A percentile compares a stretch with the other conserved stretches of the same genome.
Evolutionary conservation across 2,329 filamentous ascomycete genomes (phyloP).

Genomic region (Diaporthe sp.): DNA sequence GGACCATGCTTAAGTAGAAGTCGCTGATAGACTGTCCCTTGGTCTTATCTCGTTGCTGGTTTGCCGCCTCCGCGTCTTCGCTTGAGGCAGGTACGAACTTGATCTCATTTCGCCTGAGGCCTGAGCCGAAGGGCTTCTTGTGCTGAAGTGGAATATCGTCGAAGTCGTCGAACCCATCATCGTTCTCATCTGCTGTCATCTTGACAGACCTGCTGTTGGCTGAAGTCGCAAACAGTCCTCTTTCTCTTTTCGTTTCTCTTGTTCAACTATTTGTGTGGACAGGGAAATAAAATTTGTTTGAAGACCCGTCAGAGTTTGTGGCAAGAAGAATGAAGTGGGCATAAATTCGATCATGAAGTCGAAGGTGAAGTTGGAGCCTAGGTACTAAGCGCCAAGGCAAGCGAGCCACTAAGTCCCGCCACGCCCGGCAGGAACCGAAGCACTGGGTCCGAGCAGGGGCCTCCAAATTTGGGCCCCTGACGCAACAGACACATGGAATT

Average conservation of each 20-base stretch:
- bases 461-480: slow-evolving; percentile 31
- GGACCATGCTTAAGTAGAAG: slow-evolving; percentile 75
- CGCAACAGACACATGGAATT: slow-evolving; percentile 26
- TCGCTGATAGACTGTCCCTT: slow-evolving; percentile 60
- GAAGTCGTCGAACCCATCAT: slow-evolving; percentile 48
- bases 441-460: not conserved
- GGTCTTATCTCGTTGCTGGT: slow-evolving; percentile 31
- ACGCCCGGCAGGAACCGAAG: slow-evolving; percentile 35
- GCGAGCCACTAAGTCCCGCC: slow-evolving; percentile 18
- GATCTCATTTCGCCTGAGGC: slow-evolving; percentile 66
- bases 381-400: not conserved
- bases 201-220: not conserved
- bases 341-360: not conserved
- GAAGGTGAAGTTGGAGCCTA: slow-evolving; percentile 2
- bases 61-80: slow-evolving; percentile 48
- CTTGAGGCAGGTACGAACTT: slow-evolving; percentile 69
- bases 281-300: not conserved
- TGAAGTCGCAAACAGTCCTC: not conserved
- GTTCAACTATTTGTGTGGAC: too few species aligned
- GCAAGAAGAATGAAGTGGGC: not conserved
- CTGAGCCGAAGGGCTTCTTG: slow-evolving; percentile 67
- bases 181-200: slow-evolving; percentile 40
- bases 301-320: not conserved
- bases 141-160: slow-evolving; percentile 66
- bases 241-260: too few species aligned